Evolutionary conservation across 116 monocot genomes (phyloP), one percentile per base, ranked within the genome.

Genomic region (Cymodocea nodosa): DNA sequence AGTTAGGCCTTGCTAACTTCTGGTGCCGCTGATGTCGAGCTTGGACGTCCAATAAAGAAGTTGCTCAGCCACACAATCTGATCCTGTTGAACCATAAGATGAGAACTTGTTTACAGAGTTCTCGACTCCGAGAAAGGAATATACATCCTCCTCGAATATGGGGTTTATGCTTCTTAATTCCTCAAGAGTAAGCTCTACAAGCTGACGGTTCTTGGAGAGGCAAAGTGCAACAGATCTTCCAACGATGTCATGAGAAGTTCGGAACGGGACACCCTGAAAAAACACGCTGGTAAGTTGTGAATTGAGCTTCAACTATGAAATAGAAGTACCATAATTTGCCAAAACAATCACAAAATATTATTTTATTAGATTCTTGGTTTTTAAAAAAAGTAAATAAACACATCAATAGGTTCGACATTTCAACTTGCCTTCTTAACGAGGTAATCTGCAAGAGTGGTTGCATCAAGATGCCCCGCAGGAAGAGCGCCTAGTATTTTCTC

Each of bases 401-500:
- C 12, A 9, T 39, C 7, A 39, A 52, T 30, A 17, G 52, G 23
- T 35, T 20, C 23, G 15, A 35, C 3, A 53, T 9, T 24, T 9
- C 35, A 63, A 52, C 58, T 78, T 87, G 77, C 95, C 87, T 95
- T 95, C 51, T 95, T 95, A 57, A 95, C 95, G 62, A 95, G 87
- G 81, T 95, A 95, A 90, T 95, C 95, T 14, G 87, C 95, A 61
- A 95, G 77, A 35, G 90, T 95, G 23, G 95, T 90, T 17, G 95
- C 95, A 85, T 95, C 95, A 50, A 95, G 81, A 75, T 90, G 82
- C 16, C 95, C 95, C 74, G 87, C 87, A 48, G 95, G 90, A 22
- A 95, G 63, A 76, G 81, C 71, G 50, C 79, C 83, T 57, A 70
- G 72, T 69, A 95, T 90, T 80, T 76, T 87, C 64, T 67, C 72